These are phyloP conservation scores for Ceratocystiopsis minuta DNA, from an alignment of 2,329 filamentous ascomycete genomes.

Conservation along the genomic window DNA sequence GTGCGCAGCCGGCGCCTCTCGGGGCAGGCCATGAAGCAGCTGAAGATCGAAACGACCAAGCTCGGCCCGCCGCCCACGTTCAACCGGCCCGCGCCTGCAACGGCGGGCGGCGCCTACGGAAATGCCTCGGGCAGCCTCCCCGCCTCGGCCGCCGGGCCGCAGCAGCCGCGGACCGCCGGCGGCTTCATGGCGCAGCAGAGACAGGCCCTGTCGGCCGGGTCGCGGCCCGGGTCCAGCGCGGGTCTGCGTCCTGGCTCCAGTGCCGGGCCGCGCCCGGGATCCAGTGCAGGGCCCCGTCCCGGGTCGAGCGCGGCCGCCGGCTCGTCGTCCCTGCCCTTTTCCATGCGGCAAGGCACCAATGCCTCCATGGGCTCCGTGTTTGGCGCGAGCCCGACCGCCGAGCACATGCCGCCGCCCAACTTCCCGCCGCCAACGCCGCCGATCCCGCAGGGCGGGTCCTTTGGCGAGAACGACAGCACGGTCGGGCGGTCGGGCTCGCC, in stretches of 20 bases:
- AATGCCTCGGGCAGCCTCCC: no score
- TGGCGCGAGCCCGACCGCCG: constrained; percentile 12
- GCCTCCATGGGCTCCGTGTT: no score
- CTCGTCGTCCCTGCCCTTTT: constrained; percentile 12
- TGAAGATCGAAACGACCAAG: constrained; percentile 67
- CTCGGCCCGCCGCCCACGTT: constrained; percentile 11
- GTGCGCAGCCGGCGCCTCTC: constrained; percentile 66
- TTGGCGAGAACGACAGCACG: background rate
- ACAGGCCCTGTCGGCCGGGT: constrained; percentile 21
- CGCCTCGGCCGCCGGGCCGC: constrained; percentile 5
- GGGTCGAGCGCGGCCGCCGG: constrained; percentile 9
- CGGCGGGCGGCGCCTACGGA: no score
- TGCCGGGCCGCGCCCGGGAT: no score
- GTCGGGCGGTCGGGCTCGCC: constrained; percentile 33
- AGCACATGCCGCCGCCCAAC: constrained; percentile 12
- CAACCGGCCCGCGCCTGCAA: background rate
- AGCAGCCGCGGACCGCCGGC: constrained; percentile 15
- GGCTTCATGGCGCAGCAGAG: constrained; percentile 23
- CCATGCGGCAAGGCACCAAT: constrained; percentile 8
- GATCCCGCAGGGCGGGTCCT: constrained; percentile 11
- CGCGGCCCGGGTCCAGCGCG: constrained; percentile 6
- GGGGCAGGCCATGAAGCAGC: constrained; percentile 58
- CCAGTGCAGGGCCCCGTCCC: constrained; percentile 8
- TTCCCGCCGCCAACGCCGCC: constrained; percentile 17
- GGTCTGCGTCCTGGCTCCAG: no score